Percentiles rank a stretch among this genome's conserved stretches.
Conservation (phyloP, 192 early-diverging fungal genomes). For the Gonapodya prolifera region DNA sequence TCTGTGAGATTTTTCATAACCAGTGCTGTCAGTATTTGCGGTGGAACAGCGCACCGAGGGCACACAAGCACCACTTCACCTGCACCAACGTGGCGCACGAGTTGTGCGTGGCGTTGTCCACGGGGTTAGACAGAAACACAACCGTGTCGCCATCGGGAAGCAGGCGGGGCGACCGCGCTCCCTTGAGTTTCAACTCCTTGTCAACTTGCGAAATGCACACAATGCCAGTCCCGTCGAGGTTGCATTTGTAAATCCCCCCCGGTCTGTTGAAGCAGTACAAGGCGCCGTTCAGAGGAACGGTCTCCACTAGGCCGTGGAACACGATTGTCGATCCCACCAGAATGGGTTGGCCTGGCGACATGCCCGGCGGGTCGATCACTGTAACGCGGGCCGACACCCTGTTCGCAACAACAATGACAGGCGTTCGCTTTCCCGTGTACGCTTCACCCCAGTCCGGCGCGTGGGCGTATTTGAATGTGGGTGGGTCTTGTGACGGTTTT, state of each 20-base stretch:
- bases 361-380: not conserved
- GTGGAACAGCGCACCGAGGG: not conserved
- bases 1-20: not conserved
- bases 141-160: not conserved
- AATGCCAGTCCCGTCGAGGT: not conserved
- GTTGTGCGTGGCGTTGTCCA: slow-evolving; percentile 32
- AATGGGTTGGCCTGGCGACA: not conserved
- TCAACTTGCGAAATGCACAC: not conserved
- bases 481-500: not conserved
- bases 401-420: not conserved
- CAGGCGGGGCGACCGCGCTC: not conserved
- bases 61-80: slow-evolving; percentile 14
- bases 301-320: not conserved
- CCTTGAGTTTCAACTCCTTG: not conserved
- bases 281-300: not conserved
- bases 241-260: not conserved
- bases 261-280: slow-evolving; percentile 4
- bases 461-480: not conserved
- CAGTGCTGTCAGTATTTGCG: not conserved
- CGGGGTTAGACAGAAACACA: not conserved
- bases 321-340: not conserved
- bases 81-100: slow-evolving; percentile 35
- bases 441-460: not conserved
- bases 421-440: not conserved
- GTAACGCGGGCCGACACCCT: not conserved